Base-by-base conservation (phyloP, 208 protist species). In the Strigomonas culicis region DNA sequence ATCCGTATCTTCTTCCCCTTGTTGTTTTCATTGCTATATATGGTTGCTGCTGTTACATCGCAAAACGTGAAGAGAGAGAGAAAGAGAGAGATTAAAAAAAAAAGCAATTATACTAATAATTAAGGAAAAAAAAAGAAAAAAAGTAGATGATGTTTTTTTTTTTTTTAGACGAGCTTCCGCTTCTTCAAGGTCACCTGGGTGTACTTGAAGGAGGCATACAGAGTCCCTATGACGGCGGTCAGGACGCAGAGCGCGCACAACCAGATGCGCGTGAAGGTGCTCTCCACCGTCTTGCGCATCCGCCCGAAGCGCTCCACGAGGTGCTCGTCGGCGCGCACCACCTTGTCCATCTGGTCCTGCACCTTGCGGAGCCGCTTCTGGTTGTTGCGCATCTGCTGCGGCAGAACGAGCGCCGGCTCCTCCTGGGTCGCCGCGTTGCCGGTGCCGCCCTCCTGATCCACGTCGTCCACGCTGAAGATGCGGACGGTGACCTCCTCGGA, bases 211-310 rank as follows among this genome's bases (percentile, higher is more conserved):
- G 70, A 81, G 32, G 66, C 47, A 63, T 65, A 77, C n/a, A 79
- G 70, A 0, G 68, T 63, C 19, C 34, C 19, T 4, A 36, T 36
- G 27, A 80, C 70, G 25, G 64, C 63, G 2, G 28, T 1, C 21
- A 79, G 7, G 0, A 68, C 55, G 17, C 63, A 7, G 13, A 72
- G 3, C 28, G 64, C 77, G 58, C 60, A 69, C 17, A 73, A 15
- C 77, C 82, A 88, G 17, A 88, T 76, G 19, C 79, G 78, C 34
- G 76, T 80, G 59, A 83, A 83, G 25, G 74, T 88, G 41, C 63
- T 74, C 63, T 88, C 75, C 4, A 72, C 60, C 4, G 79, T 85
- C 13, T 24, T n/a, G 15, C 75, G 75, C 72, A 82, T 80, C 59
- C 75, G 72, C 31, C 8, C 17, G 22, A 69, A 59, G 36, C 76